Conservation (phyloP, 306 rosid species). For the Vigna unguiculata region DNA sequence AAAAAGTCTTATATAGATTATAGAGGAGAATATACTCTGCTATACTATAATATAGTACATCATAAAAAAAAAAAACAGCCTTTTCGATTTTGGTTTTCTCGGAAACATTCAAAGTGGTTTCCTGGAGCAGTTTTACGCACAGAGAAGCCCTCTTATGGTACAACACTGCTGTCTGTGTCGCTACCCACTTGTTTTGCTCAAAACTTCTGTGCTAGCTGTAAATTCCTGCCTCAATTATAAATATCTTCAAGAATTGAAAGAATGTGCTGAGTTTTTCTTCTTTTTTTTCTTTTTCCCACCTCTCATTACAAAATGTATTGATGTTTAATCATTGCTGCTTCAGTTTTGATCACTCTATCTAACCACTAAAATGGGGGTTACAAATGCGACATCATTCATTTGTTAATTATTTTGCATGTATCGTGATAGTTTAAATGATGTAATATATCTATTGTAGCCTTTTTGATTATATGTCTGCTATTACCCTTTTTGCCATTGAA, state of each 20-base stretch:
- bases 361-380: conserved; percentile 10
- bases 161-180: conserved; percentile 46
- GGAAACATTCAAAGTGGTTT: conserved; percentile 53
- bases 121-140: conserved; percentile 48
- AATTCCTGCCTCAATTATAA: conserved; percentile 49
- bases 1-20: conserved; percentile 56
- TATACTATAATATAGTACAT: conserved; percentile 47
- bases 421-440: background rate
- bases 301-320: conserved; percentile 27
- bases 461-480: background rate
- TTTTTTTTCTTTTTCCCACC: background rate
- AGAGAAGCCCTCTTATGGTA: conserved; percentile 50
- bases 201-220: conserved; percentile 58
- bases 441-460: background rate
- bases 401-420: conserved; percentile 47
- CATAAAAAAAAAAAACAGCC: conserved; percentile 37
- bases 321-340: conserved; percentile 33
- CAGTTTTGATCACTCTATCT: conserved; percentile 44
- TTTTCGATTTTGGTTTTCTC: conserved; percentile 45
- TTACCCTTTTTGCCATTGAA: background rate
- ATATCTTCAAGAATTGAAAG: conserved; percentile 37
- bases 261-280: conserved; percentile 23
- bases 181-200: conserved; percentile 50
- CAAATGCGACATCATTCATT: conserved; percentile 43
- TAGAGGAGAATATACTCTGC: conserved; percentile 54